phyloP scores from a whole-genome alignment of 2,329 filamentous ascomycete species.

The Allantophomopsis cytisporea region DNA sequence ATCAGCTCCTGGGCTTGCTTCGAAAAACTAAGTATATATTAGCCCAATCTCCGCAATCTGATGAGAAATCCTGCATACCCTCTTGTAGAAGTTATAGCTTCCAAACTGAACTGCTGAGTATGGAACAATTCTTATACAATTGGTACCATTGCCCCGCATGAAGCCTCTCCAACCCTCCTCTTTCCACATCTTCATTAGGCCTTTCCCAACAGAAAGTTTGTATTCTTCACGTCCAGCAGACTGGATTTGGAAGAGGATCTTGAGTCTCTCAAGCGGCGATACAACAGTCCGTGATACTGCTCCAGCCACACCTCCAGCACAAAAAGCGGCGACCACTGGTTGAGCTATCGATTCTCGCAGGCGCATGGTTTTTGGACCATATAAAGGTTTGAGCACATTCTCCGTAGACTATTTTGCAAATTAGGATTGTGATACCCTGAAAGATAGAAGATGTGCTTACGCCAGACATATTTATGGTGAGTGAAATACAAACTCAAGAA shows the following conservation, averaged over 20 bases:
- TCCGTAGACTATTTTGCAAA: constrained; percentile 8
- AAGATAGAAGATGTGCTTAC: constrained; percentile 9
- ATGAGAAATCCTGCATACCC: constrained; percentile 36
- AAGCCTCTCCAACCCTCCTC: constrained; percentile 96
- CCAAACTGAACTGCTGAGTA: constrained; percentile 98
- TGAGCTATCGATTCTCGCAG: constrained; percentile 49
- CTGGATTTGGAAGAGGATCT: constrained; percentile 96
- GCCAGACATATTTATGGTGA: constrained; percentile 12
- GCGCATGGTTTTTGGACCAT: constrained; percentile 16
- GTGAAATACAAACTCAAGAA: constrained; percentile 1
- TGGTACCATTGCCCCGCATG: constrained; percentile 96
- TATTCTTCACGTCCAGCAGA: constrained; percentile 84
- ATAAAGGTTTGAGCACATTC: constrained; percentile 15
- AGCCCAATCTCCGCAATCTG: constrained; percentile 1
- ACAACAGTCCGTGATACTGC: constrained; percentile 97
- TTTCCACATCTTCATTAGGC: constrained; percentile 85
- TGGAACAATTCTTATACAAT: constrained; percentile 94
- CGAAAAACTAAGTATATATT: constrained; percentile 52
- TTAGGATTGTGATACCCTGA: constrained; percentile 1
- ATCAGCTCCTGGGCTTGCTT: constrained; percentile 59
- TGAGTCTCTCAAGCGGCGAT: constrained; percentile 86
- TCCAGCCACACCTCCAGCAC: constrained; percentile 85
- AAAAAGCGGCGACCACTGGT: constrained; percentile 81
- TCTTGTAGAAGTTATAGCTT: constrained; percentile 95
- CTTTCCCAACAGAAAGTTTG: constrained; percentile 80